Percentiles rank a stretch among this genome's conserved stretches.
Evolutionary conservation across 108 stramenopile genomes (phyloP).

Genomic region (Nannochloropsis salina): DNA sequence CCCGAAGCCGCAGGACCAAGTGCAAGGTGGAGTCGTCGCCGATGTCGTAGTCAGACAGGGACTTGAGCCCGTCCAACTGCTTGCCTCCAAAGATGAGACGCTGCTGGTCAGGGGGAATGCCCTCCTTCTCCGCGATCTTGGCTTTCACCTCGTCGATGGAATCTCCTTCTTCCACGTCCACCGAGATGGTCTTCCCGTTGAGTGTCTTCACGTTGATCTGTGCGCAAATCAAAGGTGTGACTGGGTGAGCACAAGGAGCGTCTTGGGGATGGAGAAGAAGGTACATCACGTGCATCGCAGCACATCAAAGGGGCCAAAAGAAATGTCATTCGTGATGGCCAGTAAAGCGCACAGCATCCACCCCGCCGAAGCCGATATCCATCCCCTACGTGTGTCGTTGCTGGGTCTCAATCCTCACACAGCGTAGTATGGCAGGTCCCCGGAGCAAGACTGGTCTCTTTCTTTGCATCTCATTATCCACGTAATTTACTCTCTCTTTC

Average conservation of each 20-base stretch:
- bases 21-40: conserved; percentile 88
- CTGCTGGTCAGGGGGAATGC: conserved; percentile 87
- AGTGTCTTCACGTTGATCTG: conserved; percentile 88
- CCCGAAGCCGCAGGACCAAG: conserved; percentile 72
- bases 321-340: too few relatives aligned
- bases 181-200: conserved; percentile 82
- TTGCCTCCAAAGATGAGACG: conserved; percentile 90
- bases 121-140: conserved; percentile 89
- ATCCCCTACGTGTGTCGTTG: too few relatives aligned
- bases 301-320: too few relatives aligned
- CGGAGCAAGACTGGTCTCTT: too few relatives aligned
- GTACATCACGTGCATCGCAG: too few relatives aligned
- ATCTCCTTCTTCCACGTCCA: conserved; percentile 88
- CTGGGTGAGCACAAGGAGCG: background rate
- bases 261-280: too few relatives aligned
- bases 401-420: too few relatives aligned
- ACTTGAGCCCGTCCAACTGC: conserved; percentile 83
- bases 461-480: too few relatives aligned
- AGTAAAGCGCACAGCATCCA: too few relatives aligned
- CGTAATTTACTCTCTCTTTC: too few relatives aligned
- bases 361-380: too few relatives aligned
- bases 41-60: conserved; percentile 82
- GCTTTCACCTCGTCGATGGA: conserved; percentile 90
- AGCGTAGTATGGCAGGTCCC: too few relatives aligned
- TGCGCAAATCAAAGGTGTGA: background rate